Evolutionary conservation across 306 rosid genomes (phyloP), one percentile per base, ranked within the genome.

Genomic region (Rosa persica): DNA sequence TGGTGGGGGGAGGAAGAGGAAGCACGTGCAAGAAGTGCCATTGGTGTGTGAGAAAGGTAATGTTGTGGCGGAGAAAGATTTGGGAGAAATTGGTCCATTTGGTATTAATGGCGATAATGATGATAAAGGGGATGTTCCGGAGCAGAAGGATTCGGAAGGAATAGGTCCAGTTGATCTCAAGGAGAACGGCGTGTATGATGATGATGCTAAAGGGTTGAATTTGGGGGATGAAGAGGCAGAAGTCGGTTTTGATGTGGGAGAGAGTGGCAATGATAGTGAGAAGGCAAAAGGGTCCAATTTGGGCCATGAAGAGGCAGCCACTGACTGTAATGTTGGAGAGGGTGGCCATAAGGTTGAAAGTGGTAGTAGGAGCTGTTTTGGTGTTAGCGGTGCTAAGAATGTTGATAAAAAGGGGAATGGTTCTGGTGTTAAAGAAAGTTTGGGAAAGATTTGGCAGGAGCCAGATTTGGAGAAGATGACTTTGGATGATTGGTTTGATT

Each of bases 281-380:
- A 25, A 12, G n/a, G 40, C 9, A 5, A 27, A 61, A 58, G 34
- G 3, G 46, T 36, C 42, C 23, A 17, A 34, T 34, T 64, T 15
- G 69, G 23, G 44, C 43, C 12, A 20, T 16, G 46, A 38, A 38
- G 47, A 66, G 47, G 70, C 46, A 16, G 70, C 70, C 12, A 19
- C 3, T 38, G 46, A 66, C 3, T 36, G n/a, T 58, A 25, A 3
- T 15, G 77, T 10, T 34, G 52, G 67, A 44, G 88, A 76, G 70
- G 55, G 43, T 72, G 47, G 70, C 0, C 23, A 64, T 6, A 34
- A 5, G 22, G 43, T 23, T 64, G 69, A 34, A 64, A 61, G 67
- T 25, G 38, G 36, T 11, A 62, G 15, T 34, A 27, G 68, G 43
- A 12, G 42, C 20, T 27, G 22, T 30, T 62, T 36, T 30, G 43